Evolutionary conservation across 2,329 filamentous ascomycete species (phyloP).

Genomic region (Cladophialophora immunda): DNA sequence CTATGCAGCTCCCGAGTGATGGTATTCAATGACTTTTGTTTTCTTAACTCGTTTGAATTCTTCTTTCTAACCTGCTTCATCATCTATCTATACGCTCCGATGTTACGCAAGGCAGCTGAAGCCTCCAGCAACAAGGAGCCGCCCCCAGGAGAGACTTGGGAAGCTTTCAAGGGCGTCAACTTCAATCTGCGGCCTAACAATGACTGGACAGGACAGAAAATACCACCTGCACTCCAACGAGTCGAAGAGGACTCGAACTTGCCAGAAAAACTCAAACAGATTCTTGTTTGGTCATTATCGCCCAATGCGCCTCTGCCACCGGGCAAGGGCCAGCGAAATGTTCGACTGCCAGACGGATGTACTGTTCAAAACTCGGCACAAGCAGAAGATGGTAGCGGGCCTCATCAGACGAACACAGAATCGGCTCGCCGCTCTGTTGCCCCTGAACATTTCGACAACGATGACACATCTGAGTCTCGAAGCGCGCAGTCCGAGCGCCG

Average conservation of each 20-base stretch:
- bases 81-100: constrained; percentile 11
- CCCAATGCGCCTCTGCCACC: constrained; percentile 2
- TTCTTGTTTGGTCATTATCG: constrained; percentile 35
- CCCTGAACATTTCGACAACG: background rate
- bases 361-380: background rate
- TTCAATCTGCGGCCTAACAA: constrained; percentile 8
- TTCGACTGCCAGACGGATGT: background rate
- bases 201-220: constrained; percentile 26
- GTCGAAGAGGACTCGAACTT: constrained; percentile 26
- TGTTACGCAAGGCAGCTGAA: constrained; percentile 4
- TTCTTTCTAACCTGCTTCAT: constrained; percentile 11
- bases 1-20: background rate
- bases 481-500: background rate
- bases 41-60: constrained; percentile 12
- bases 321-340: background rate
- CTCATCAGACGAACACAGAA: background rate
- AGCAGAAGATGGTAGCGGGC: background rate
- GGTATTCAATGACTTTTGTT: constrained; percentile 17
- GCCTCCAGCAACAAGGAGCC: background rate
- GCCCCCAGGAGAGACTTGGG: constrained; percentile 8
- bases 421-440: background rate
- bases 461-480: constrained; percentile 4
- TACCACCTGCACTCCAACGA: constrained; percentile 31
- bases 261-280: constrained; percentile 32
- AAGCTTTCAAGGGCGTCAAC: constrained; percentile 22